Conservation (phyloP, 225 moss, liverwort and hornwort genomes). For the Antitrichia curtipendula region DNA sequence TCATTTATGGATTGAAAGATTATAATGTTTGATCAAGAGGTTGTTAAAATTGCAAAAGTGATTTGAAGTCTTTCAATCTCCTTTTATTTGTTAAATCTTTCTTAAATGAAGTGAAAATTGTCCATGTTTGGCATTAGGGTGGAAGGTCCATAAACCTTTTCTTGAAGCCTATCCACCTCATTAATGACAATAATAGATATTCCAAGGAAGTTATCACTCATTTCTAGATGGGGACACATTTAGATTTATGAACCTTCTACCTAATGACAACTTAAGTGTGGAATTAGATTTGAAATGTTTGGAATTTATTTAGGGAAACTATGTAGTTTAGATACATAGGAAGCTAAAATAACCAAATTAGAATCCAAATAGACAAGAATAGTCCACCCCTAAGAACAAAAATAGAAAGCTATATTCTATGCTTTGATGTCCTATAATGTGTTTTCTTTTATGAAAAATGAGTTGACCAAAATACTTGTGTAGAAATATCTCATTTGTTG, state of each 20-base stretch:
- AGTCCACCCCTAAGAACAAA: accelerated
- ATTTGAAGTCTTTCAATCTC: no score
- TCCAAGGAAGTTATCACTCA: background rate
- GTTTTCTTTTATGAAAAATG: background rate
- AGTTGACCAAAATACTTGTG: background rate
- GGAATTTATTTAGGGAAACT: no score
- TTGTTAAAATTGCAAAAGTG: no score
- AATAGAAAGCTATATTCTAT: no score
- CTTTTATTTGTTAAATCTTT: no score
- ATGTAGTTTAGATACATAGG: background rate
- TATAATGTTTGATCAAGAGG: no score
- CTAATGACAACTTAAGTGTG: background rate
- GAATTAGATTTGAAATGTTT: background rate
- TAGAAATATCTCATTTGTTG: background rate
- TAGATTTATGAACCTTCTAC: background rate
- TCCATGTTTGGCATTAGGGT: background rate
- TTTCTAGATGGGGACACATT: accelerated
- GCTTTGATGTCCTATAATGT: background rate
- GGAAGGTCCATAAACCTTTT: background rate
- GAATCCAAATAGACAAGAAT: background rate
- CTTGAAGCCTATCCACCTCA: background rate
- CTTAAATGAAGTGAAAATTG: background rate
- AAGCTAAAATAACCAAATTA: background rate
- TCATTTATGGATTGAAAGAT: no score
- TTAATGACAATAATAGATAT: background rate